Conservation (phyloP, 306 rosid genomes). For the Lathyrus aphaca region DNA sequence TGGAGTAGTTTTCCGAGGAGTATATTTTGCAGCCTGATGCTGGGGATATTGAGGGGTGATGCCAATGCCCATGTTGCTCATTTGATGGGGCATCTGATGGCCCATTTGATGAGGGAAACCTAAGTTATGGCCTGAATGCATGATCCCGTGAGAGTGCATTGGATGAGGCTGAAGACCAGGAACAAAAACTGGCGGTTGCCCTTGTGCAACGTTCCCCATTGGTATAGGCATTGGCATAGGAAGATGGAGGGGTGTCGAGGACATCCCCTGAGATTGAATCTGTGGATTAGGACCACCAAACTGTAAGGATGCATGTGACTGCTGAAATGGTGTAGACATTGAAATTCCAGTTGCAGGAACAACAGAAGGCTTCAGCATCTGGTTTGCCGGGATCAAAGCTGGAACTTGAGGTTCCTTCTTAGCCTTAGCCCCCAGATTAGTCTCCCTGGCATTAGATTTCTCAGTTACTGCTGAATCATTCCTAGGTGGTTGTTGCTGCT, state of each 20-base stretch:
- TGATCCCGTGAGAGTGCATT: constrained; percentile 72
- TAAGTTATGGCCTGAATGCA: constrained; percentile 73
- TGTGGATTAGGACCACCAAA: constrained; percentile 80
- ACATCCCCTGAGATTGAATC: constrained; percentile 78
- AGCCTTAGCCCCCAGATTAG: constrained; percentile 48
- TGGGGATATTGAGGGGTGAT: constrained; percentile 63
- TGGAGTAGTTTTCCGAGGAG: constrained; percentile 62
- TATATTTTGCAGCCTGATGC: constrained; percentile 80
- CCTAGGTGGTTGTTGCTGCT: constrained; percentile 64
- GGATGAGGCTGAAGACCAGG: constrained; percentile 77
- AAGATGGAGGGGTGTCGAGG: constrained; percentile 67
- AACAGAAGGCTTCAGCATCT: constrained; percentile 68
- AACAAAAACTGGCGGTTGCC: constrained; percentile 72
- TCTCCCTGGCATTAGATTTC: constrained; percentile 57
- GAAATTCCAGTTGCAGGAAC: constrained; percentile 68
- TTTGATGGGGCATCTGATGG: constrained; percentile 69
- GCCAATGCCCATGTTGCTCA: constrained; percentile 70
- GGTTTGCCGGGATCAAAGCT: constrained; percentile 52
- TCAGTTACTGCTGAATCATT: constrained; percentile 60
- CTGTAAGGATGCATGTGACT: constrained; percentile 67
- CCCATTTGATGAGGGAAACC: constrained; percentile 68
- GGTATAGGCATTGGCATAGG: constrained; percentile 64
- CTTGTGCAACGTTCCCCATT: constrained; percentile 75
- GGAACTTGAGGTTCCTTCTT: constrained; percentile 62
- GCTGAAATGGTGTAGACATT: constrained; percentile 66